phyloP scores from a whole-genome alignment of 2,329 filamentous ascomycete species.

The Purpureocillium lavendulum region DNA sequence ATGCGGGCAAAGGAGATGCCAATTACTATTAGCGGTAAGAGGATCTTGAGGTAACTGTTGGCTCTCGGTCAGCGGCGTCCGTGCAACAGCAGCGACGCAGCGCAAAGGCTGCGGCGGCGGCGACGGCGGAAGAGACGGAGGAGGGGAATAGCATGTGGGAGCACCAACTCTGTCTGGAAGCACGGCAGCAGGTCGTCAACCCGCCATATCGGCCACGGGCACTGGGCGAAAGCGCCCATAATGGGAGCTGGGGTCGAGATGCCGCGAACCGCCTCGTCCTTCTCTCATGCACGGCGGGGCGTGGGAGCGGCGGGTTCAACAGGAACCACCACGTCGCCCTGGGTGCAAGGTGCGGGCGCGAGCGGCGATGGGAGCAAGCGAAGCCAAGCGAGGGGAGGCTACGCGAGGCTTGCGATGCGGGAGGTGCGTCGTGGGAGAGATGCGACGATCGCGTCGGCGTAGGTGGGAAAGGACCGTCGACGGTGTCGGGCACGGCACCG shows the following conservation, averaged over 20 bases:
- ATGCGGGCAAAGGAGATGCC: constrained; percentile 63
- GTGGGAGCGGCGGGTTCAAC: neutral
- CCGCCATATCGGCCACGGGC: constrained; percentile 51
- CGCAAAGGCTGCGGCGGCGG: neutral
- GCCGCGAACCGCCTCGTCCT: constrained; percentile 1
- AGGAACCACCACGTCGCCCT: neutral
- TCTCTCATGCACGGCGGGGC: neutral
- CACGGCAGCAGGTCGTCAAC: constrained; percentile 56
- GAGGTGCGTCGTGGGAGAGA: too few species aligned
- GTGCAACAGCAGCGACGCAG: constrained; percentile 3
- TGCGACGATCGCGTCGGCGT: too few species aligned
- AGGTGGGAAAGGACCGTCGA: too few species aligned
- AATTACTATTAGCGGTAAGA: constrained; percentile 69
- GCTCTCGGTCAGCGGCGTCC: neutral
- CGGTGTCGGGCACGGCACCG: neutral
- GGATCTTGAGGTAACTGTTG: constrained; percentile 45
- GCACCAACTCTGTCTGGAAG: constrained; percentile 58
- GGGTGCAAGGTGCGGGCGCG: neutral
- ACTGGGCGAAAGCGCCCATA: constrained; percentile 42
- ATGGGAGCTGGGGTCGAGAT: constrained; percentile 5
- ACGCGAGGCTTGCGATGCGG: too few species aligned
- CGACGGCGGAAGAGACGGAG: neutral
- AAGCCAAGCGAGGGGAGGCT: too few species aligned
- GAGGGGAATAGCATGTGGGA: constrained; percentile 3
- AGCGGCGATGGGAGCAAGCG: neutral